These are phyloP conservation scores for Suhomyces wounanorum DNA, from an alignment of 1,139 yeast genomes.

Conservation along the genomic window DNA sequence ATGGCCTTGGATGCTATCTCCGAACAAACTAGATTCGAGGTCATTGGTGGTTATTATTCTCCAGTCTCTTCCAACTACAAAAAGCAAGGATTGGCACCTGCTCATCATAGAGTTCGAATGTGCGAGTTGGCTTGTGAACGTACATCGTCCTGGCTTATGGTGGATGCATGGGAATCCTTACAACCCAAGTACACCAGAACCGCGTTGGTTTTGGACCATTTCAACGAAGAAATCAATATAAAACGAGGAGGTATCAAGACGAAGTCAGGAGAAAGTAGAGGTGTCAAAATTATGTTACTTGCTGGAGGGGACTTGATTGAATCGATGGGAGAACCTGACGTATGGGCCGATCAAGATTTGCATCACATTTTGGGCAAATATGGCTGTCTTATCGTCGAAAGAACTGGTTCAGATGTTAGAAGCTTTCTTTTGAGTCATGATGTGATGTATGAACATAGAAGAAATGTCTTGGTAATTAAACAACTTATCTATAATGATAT, in stretches of 20 bases:
- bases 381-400: constrained; percentile 93
- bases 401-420: constrained; percentile 96
- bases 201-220: constrained; percentile 93
- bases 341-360: constrained; percentile 95
- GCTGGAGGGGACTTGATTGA: constrained; percentile 99
- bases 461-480: constrained; percentile 90
- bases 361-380: constrained; percentile 94
- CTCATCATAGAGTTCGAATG: constrained; percentile 92
- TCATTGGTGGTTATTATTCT: constrained; percentile 95
- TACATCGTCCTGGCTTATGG: constrained; percentile 97
- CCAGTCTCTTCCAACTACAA: constrained; percentile 95
- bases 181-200: constrained; percentile 92
- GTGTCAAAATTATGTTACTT: constrained; percentile 90
- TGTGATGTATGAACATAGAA: constrained; percentile 93
- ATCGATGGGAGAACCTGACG: constrained; percentile 99
- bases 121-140: constrained; percentile 98
- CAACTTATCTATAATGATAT: constrained; percentile 96
- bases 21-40: constrained; percentile 92
- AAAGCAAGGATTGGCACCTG: constrained; percentile 88
- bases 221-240: constrained; percentile 90
- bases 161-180: constrained; percentile 97
- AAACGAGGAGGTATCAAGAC: constrained; percentile 84
- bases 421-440: constrained; percentile 90
- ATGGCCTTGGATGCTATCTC: constrained; percentile 96
- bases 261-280: constrained; percentile 71